These are phyloP conservation scores for Alternaria novae-zelandiae DNA, from an alignment of 2,329 filamentous ascomycete genomes.

Conservation along the genomic window DNA sequence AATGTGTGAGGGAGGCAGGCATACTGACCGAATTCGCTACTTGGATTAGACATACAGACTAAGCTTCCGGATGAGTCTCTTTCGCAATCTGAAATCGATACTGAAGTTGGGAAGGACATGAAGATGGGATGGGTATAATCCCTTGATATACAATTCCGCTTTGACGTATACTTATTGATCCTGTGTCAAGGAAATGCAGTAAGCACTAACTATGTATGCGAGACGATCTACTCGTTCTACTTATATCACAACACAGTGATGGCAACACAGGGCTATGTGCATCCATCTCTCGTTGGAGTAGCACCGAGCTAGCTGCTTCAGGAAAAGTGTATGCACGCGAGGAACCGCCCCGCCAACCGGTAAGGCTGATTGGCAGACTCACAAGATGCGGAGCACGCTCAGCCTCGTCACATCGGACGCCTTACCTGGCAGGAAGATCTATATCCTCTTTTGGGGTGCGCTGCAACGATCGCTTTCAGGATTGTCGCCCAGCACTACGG, in stretches of 20 bases:
- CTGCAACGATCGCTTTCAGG: background rate
- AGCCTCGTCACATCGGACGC: background rate
- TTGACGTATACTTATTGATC: background rate
- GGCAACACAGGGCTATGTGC: background rate
- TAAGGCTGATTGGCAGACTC: background rate
- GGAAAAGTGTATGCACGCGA: background rate
- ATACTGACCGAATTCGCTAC: background rate
- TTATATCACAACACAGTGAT: background rate
- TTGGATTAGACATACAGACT: background rate
- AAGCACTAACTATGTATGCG: background rate
- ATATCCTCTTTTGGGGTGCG: background rate
- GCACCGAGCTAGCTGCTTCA: background rate
- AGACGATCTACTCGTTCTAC: background rate
- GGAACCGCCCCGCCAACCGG: background rate
- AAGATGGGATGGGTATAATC: background rate
- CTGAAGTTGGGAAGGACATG: background rate
- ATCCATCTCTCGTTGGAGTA: background rate
- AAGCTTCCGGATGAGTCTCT: background rate
- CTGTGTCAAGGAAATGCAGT: background rate
- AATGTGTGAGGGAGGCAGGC: background rate
- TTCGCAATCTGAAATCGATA: background rate
- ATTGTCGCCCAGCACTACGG: background rate
- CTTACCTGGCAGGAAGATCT: slow-evolving; percentile 1
- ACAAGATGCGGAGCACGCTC: background rate
- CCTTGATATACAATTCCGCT: background rate